These are phyloP conservation scores for Wickerhamomyces chaumierensis DNA, from an alignment of 805 yeast species.

Conservation along the genomic window DNA sequence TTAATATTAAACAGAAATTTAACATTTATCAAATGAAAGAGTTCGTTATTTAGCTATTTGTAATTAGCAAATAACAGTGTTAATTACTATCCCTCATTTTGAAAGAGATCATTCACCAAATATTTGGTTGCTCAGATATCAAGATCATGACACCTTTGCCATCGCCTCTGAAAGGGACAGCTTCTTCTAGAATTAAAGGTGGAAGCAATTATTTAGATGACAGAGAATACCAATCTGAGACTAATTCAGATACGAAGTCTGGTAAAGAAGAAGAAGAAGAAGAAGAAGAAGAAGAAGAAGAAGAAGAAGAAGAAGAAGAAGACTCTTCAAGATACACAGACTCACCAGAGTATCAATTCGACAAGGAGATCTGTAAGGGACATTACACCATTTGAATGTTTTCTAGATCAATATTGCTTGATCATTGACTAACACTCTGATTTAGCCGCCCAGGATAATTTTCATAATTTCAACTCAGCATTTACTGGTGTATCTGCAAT, in stretches of 20 bases:
- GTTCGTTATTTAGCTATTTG: no score
- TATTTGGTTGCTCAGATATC: neutral
- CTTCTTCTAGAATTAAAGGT: neutral
- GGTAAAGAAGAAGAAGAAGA: neutral
- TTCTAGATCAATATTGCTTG: neutral
- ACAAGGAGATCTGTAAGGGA: constrained; percentile 10
- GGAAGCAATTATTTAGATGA: neutral
- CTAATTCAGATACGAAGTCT: constrained; percentile 3
- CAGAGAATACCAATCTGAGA: constrained; percentile 1
- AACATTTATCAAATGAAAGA: no score
- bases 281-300: neutral
- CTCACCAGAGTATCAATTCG: constrained; percentile 17
- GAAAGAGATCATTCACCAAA: no score
- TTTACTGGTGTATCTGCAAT: constrained; percentile 26
- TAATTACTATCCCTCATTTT: no score
- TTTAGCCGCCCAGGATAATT: constrained; percentile 7
- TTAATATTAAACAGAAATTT: no score
- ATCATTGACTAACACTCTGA: neutral
- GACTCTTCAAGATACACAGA: constrained; percentile 18
- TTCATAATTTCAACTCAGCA: constrained; percentile 17
- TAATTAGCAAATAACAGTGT: no score
- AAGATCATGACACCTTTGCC: neutral
- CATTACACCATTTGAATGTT: constrained; percentile 1
- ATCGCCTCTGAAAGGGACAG: constrained; percentile 1
- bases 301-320: neutral